Evolutionary conservation across 2,329 filamentous ascomycete species (phyloP), one percentile per base, ranked within the genome.

Genomic region (Gremmenia infestans): DNA sequence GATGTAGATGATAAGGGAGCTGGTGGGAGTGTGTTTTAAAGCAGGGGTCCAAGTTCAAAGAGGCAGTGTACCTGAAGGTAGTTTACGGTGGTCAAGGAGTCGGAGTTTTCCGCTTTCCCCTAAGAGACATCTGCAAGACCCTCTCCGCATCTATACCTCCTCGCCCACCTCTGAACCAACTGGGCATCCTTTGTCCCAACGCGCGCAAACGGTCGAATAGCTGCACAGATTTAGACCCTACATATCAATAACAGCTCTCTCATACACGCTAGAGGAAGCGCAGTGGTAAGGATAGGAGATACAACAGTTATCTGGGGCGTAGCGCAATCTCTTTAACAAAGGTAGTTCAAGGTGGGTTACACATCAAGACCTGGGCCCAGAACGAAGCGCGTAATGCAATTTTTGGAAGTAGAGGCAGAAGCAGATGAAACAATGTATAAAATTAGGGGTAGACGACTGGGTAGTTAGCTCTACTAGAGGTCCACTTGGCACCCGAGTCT

Each of bases 231-330:
- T 56, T 86, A 94, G 46, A 72, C 78, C 22, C 85, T 88, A n/a
- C 84, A 85, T 36, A 79, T 94, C 65, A 94, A 97, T 72, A 84
- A 85, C 0, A 88, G 89, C 25, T 94, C 90, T 19, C 78, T 99
- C 50, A 89, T 91, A 0, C 91, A 99, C 71, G 88, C 91, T 54
- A 87, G 96, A 69, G 94, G 94, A 51, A 95, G 90, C 66, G 88
- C 93, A 0, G 87, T 97, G 0, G 88, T 97, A 50, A 84, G 94
- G 37, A 78, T 89, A 51, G 94, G 94, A 48, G 90, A 95, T 71
- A 97, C 93, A 1, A 91, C 91, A 1, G 90, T 92, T 32, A 9
- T 11, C 28, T 32, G 3, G 9, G 9, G 8, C 28, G 9, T 32
- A 28, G 25, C 25, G 25, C 25, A 28, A 32, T 32, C 8, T 32